Conservation (phyloP, 768 basidiomycete genomes). For the Russula emetica region DNA sequence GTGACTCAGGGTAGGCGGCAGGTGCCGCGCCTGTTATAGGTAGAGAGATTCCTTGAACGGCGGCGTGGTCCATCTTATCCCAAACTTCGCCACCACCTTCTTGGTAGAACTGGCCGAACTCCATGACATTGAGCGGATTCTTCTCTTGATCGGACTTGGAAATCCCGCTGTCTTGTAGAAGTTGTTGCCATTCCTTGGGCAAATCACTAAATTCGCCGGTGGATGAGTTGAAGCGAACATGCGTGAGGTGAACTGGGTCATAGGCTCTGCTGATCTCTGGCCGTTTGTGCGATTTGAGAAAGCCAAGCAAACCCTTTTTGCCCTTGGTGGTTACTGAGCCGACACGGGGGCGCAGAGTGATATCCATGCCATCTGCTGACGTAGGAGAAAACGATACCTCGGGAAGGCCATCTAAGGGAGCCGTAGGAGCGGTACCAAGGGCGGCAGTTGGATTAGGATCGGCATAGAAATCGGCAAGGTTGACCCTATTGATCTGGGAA, state of each 20-base stretch:
- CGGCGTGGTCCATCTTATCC: constrained; percentile 67
- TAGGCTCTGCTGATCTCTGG: constrained; percentile 95
- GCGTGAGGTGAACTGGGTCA: constrained; percentile 4
- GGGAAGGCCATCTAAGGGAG: constrained; percentile 35
- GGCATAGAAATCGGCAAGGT: constrained; percentile 67
- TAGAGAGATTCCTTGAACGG: constrained; percentile 28
- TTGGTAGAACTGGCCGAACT: constrained; percentile 98
- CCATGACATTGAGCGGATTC: constrained; percentile 96
- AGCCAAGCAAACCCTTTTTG: constrained; percentile 59
- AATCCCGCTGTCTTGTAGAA: constrained; percentile 93
- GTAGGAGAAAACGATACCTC: constrained; percentile 22
- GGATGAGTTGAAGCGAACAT: constrained; percentile 1
- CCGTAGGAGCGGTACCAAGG: constrained; percentile 45
- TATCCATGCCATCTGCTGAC: constrained; percentile 23
- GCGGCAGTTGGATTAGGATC: constrained; percentile 39
- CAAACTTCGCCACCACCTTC: constrained; percentile 76
- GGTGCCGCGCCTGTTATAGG: constrained; percentile 16
- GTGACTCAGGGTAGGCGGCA: constrained; percentile 23
- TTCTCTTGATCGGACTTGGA: constrained; percentile 92
- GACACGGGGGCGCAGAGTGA: constrained; percentile 41
- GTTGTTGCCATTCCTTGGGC: constrained; percentile 45
- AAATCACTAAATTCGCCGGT: constrained; percentile 69
- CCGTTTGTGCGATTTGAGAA: constrained; percentile 61
- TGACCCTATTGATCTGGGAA: constrained; percentile 80
- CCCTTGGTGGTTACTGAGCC: constrained; percentile 41